Base-by-base conservation (phyloP, 1,139 yeast genomes). In the Candida albicans region DNA sequence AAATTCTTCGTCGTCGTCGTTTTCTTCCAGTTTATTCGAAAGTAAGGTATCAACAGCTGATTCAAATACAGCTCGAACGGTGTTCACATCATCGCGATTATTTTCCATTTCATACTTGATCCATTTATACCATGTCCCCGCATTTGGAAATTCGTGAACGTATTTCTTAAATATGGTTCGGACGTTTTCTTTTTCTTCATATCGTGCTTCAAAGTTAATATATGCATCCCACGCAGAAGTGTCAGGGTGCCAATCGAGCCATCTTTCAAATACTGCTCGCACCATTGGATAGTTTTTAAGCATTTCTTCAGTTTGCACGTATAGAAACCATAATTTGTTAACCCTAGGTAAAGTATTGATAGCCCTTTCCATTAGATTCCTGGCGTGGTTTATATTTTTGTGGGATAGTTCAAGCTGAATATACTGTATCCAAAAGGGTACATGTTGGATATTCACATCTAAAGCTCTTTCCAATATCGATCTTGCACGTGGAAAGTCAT, bases 391-490 rank as follows among this genome's bases (percentile, higher is more conserved):
- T 43, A 89, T 75, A 55, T 87, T 88, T 51, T 82, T 77, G 37
- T 77, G 73, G 49, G 84, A 76, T 42, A 91, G 67, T 63, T 93
- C 99, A 37, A 82, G 64, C 55, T 88, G 93, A 27, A 89, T 77
- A 59, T 93, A 93, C 32, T 87, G 77, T 11, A 85, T 75, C 98
- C 99, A 93, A 45, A 93, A 66, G 8, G 96, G 93, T 1, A 91
- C 81, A 57, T 79, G 78, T 50, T 84, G 79, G 2, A 81, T 73
- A 57, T 88, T 85, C 4, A 88, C 90, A 46, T 82, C 87, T 33
- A 93, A 61, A 0, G 96, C 96, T 42, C 99, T 72, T 62, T 93
- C 99, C 64, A 85, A 87, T 10, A 93, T 74, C 0, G 96, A 88
- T 45, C 98, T 68, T 0, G 96, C 96, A 28, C 87, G 64, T 8